phyloP scores from a whole-genome alignment of 1,284 basidiomycete genomes.

The Earliella scabrosa region DNA sequence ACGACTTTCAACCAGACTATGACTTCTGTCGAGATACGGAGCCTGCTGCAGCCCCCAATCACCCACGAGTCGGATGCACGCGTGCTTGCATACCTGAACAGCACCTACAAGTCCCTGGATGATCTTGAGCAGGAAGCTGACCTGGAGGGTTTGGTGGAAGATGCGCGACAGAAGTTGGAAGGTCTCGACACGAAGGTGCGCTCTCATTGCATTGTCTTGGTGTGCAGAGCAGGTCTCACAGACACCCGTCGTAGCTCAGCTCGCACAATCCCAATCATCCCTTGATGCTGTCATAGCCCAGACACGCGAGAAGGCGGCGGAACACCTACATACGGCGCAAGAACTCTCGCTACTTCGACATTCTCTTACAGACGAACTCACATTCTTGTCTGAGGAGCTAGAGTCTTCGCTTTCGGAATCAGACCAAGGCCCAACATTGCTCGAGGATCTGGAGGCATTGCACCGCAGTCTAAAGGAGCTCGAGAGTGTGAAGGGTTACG shows the following conservation, averaged over 20 bases:
- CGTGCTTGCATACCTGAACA: slow-evolving; percentile 50
- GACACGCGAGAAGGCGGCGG: slow-evolving; percentile 46
- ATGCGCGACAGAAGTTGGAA: slow-evolving; percentile 27
- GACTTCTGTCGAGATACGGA: slow-evolving; percentile 54
- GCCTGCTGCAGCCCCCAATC: slow-evolving; percentile 53
- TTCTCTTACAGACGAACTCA: slow-evolving; percentile 75
- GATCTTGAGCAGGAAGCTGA: slow-evolving; percentile 35
- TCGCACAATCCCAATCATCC: slow-evolving; percentile 53
- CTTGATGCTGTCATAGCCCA: slow-evolving; percentile 48
- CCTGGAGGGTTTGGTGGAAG: slow-evolving; percentile 46
- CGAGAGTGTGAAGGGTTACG: slow-evolving; percentile 76
- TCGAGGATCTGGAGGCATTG: slow-evolving; percentile 82
- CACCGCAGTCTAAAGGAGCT: slow-evolving; percentile 77
- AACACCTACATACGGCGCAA: slow-evolving; percentile 65
- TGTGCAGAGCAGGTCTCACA: neutral
- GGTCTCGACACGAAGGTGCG: slow-evolving; percentile 34
- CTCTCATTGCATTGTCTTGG: neutral
- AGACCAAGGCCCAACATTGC: slow-evolving; percentile 57
- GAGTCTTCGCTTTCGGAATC: slow-evolving; percentile 56
- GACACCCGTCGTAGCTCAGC: slow-evolving; percentile 53
- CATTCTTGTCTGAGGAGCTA: slow-evolving; percentile 69
- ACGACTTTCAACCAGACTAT: slow-evolving; percentile 34
- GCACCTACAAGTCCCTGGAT: slow-evolving; percentile 48
- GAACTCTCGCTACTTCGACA: slow-evolving; percentile 78
- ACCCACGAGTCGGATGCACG: slow-evolving; percentile 43